Conservation (phyloP, 106 monocot genomes). For the Hemerocallis citrina region DNA sequence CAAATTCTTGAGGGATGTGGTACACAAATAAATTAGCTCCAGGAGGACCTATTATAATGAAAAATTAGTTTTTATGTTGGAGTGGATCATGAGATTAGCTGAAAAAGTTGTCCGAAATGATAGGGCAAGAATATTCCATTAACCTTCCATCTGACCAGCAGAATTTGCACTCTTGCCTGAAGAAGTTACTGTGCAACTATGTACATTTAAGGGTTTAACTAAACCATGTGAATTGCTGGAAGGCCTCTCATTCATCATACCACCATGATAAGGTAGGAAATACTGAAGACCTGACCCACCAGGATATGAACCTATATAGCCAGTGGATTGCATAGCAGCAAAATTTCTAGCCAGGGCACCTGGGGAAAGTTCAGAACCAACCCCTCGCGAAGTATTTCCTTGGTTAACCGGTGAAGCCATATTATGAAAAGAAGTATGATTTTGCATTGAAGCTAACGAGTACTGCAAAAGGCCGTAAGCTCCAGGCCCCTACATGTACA, state of each 20-base stretch:
- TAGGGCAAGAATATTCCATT: neutral
- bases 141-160: conserved; percentile 78
- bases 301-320: conserved; percentile 60
- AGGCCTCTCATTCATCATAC: conserved; percentile 33
- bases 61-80: neutral
- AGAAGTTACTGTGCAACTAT: conserved; percentile 18
- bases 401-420: conserved; percentile 52
- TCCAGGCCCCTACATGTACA: conserved; percentile 44
- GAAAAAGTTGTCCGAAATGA: neutral
- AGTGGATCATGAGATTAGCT: neutral
- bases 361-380: conserved; percentile 37
- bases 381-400: conserved; percentile 48
- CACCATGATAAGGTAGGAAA: conserved; percentile 45
- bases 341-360: conserved; percentile 43
- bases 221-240: conserved; percentile 40
- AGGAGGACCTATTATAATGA: conserved; percentile 50
- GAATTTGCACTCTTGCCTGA: conserved; percentile 32
- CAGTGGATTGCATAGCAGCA: conserved; percentile 49
- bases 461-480: conserved; percentile 88
- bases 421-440: conserved; percentile 59
- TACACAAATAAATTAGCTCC: conserved; percentile 99
- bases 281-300: conserved; percentile 66
- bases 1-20: conserved; percentile 96
- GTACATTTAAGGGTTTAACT: conserved; percentile 22
- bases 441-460: conserved; percentile 73